phyloP scores from a whole-genome alignment of 2,329 filamentous ascomycete species.

The Ciborinia camelliae region DNA sequence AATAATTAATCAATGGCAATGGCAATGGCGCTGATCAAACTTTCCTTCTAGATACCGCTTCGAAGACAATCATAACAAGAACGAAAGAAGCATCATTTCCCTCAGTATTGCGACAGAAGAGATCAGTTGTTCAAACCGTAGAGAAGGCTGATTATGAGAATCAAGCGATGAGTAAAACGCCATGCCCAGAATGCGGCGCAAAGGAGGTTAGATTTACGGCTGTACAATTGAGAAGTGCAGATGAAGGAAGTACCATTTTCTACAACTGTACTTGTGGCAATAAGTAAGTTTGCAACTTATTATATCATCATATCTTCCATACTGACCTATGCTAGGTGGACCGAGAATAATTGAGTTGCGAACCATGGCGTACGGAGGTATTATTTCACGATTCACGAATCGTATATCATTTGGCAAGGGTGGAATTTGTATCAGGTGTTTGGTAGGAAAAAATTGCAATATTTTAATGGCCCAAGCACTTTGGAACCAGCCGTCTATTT shows the following conservation, averaged over 20 bases:
- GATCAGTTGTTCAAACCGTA: conserved; percentile 79
- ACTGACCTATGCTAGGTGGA: conserved; percentile 35
- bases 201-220: conserved; percentile 82
- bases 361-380: background rate
- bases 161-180: conserved; percentile 64
- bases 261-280: conserved; percentile 84
- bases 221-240: conserved; percentile 83
- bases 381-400: conserved; percentile 6
- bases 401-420: conserved; percentile 3
- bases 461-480: conserved; percentile 36
- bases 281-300: conserved; percentile 55
- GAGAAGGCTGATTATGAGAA: conserved; percentile 74
- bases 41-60: conserved; percentile 56
- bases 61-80: conserved; percentile 72
- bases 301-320: background rate
- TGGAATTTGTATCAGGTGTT: background rate
- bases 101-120: conserved; percentile 80
- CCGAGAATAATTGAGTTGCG: conserved; percentile 39
- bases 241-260: conserved; percentile 92
- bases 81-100: conserved; percentile 92
- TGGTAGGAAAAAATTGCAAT: conserved; percentile 20
- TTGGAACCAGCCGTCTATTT: conserved; percentile 33
- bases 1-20: too few species aligned
- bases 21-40: conserved; percentile 16
- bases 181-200: conserved; percentile 76